Conservation (phyloP, 1,139 yeast species). For the Martiniozyma asiatica region DNA sequence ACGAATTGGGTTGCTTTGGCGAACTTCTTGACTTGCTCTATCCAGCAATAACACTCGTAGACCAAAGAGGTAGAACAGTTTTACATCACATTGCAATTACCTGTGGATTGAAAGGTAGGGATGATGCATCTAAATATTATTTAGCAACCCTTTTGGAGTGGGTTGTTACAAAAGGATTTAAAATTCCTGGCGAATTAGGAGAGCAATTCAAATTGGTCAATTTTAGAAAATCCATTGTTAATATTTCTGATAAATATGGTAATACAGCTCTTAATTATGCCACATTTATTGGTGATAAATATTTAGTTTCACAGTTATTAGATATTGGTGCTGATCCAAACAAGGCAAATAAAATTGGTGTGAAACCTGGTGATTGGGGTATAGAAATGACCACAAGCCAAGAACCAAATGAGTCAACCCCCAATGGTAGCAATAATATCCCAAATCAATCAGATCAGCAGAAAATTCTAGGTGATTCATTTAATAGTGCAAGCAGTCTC, state of each 20-base stretch:
- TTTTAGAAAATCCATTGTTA: conserved; percentile 55
- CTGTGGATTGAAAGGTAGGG: conserved; percentile 59
- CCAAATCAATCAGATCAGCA: conserved; percentile 2
- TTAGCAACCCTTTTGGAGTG: conserved; percentile 69
- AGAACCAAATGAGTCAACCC: conserved; percentile 1
- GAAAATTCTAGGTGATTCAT: not conserved
- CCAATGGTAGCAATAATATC: too few relatives aligned
- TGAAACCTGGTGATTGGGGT: conserved; percentile 81
- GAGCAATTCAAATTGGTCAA: conserved; percentile 41
- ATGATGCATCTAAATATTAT: conserved; percentile 65
- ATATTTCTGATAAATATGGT: conserved; percentile 73
- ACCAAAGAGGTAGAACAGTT: conserved; percentile 72
- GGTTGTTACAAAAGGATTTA: conserved; percentile 47
- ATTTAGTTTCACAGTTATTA: conserved; percentile 67
- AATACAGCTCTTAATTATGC: conserved; percentile 87
- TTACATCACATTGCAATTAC: conserved; percentile 82
- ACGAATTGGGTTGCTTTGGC: conserved; percentile 64
- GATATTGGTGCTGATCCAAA: conserved; percentile 81
- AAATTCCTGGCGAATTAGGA: conserved; percentile 17
- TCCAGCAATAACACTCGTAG: conserved; percentile 67
- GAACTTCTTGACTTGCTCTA: conserved; percentile 59
- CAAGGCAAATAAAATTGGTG: conserved; percentile 71
- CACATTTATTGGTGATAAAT: conserved; percentile 73
- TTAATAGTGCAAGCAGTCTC: conserved; percentile 19
- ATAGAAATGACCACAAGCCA: conserved; percentile 18